These are phyloP conservation scores for Rhinocladiella similis DNA, from an alignment of 2,329 filamentous ascomycete genomes.

Conservation along the genomic window DNA sequence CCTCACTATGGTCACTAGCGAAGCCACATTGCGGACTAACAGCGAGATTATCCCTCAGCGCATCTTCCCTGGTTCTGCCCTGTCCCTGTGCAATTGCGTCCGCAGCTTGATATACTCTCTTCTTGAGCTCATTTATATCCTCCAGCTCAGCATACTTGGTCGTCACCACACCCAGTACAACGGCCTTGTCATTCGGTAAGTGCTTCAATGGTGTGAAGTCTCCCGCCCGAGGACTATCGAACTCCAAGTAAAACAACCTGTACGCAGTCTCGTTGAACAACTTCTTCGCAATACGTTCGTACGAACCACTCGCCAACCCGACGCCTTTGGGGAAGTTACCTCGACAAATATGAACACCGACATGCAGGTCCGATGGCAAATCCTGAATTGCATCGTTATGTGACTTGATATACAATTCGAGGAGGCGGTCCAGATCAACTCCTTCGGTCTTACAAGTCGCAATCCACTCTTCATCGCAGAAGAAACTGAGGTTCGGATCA, in stretches of 20 bases:
- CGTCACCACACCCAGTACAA: conserved; percentile 22
- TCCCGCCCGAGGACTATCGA: conserved; percentile 24
- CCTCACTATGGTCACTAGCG: conserved; percentile 64
- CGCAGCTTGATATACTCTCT: conserved; percentile 14
- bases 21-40: conserved; percentile 74
- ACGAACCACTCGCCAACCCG: conserved; percentile 18
- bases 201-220: conserved; percentile 20
- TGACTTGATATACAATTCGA: conserved; percentile 72
- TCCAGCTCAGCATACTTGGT: conserved; percentile 21
- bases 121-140: conserved; percentile 10
- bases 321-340: conserved; percentile 21
- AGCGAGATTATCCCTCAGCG: conserved; percentile 54
- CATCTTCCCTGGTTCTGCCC: conserved; percentile 11
- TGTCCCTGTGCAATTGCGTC: conserved; percentile 16
- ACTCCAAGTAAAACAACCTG: conserved; percentile 23
- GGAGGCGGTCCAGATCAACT: conserved; percentile 68
- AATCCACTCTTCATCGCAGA: conserved; percentile 72
- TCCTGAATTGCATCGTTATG: conserved; percentile 37
- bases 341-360: conserved; percentile 23
- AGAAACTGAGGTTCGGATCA: conserved; percentile 69
- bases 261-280: conserved; percentile 19
- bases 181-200: conserved; percentile 21
- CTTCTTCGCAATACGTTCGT: conserved; percentile 21
- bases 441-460: conserved; percentile 67
- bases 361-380: conserved; percentile 13